Conservation (phyloP, 140 eudicot species). For the Oenanthe javanica region DNA sequence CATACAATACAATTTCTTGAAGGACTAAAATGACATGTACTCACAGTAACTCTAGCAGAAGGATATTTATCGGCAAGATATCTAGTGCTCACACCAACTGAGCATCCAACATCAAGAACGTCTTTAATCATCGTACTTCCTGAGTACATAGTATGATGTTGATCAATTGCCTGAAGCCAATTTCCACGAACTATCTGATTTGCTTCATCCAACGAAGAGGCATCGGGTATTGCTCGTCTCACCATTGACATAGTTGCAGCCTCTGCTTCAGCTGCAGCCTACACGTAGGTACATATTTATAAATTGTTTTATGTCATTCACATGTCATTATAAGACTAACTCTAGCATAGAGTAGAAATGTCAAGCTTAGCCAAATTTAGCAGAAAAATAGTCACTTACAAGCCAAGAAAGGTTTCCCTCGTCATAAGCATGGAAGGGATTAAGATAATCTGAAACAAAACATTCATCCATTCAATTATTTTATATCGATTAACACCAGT, state of each 20-base stretch:
- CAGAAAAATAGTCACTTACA: conserved; percentile 36
- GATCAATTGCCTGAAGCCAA: conserved; percentile 79
- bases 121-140: conserved; percentile 37
- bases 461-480: neutral
- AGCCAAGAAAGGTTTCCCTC: conserved; percentile 99
- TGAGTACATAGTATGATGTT: conserved; percentile 64
- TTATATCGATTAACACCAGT: neutral
- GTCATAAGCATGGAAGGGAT: conserved; percentile 97
- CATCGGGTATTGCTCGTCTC: conserved; percentile 75
- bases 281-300: neutral
- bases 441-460: conserved; percentile 68
- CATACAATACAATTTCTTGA: neutral
- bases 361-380: neutral
- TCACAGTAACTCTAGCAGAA: conserved; percentile 67
- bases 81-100: conserved; percentile 91
- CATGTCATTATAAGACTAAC: neutral
- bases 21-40: conserved; percentile 6
- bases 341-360: neutral
- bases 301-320: neutral
- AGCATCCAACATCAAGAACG: conserved; percentile 89
- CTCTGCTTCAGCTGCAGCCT: conserved; percentile 99
- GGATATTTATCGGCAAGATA: conserved; percentile 77
- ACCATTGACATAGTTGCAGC: conserved; percentile 93
- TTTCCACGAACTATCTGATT: conserved; percentile 88
- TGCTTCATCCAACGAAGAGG: conserved; percentile 83